phyloP scores from a whole-genome alignment of 176 grass and related monocot species.

The Bromus sterilis region DNA sequence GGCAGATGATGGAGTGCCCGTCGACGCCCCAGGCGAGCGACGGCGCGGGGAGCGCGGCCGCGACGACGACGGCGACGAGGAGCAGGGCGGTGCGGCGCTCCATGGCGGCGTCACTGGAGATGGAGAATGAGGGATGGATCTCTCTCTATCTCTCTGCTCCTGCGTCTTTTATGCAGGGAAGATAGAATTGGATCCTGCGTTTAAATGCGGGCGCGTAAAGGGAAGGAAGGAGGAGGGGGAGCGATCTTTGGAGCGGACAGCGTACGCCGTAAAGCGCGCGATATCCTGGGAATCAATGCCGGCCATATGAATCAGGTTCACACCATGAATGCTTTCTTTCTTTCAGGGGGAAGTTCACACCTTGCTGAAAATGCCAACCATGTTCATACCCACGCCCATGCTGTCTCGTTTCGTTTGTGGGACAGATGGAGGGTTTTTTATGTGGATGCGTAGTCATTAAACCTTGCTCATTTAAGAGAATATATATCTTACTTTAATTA shows the following conservation, averaged over 20 bases:
- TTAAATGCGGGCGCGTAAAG: neutral
- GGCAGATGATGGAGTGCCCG: constrained; percentile 51
- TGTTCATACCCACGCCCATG: neutral
- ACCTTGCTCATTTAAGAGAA: neutral
- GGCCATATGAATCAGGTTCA: neutral
- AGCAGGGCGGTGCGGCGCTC: neutral
- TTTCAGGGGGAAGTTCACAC: constrained; percentile 10
- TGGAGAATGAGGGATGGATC: neutral
- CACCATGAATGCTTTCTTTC: neutral
- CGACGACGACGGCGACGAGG: neutral
- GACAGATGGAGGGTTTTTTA: neutral
- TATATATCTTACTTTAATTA: neutral
- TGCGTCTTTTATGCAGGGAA: neutral
- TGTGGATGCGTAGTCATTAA: neutral
- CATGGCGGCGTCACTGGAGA: neutral
- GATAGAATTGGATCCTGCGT: neutral
- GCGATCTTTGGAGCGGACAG: neutral
- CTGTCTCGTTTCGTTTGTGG: neutral
- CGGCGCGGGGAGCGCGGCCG: constrained; percentile 25
- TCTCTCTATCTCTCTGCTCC: no score
- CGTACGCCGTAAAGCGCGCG: neutral
- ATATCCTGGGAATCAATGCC: neutral
- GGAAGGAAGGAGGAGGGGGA: neutral
- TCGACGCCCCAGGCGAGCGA: constrained; percentile 41
- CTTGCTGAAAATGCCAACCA: neutral